Conservation (phyloP, 2,329 filamentous ascomycete genomes). For the Phyllosticta paracitricarpa region DNA sequence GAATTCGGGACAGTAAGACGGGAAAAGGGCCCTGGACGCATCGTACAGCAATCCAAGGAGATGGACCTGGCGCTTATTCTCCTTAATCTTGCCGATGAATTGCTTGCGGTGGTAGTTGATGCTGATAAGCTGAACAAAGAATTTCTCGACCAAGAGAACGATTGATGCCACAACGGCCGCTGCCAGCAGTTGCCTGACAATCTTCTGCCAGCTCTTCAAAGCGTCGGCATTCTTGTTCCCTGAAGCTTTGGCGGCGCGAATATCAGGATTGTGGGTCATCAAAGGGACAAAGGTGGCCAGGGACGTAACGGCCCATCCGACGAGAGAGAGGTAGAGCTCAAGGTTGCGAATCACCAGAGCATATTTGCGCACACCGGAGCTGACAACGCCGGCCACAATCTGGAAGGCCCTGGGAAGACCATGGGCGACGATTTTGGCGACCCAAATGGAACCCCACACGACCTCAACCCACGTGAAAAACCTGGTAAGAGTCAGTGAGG, state of each 20-base stretch:
- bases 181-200: constrained; percentile 54
- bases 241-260: not conserved
- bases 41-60: constrained; percentile 82
- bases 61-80: constrained; percentile 77
- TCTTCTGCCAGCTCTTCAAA: constrained; percentile 40
- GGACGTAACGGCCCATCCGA: constrained; percentile 50
- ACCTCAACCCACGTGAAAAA: constrained; percentile 58
- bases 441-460: constrained; percentile 54
- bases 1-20: constrained; percentile 86
- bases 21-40: constrained; percentile 78
- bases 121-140: constrained; percentile 71
- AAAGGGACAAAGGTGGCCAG: constrained; percentile 44
- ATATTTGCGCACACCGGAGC: constrained; percentile 55
- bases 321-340: constrained; percentile 51
- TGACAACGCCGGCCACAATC: constrained; percentile 52
- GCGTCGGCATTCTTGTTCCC: constrained; percentile 6
- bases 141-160: constrained; percentile 66
- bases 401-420: constrained; percentile 51
- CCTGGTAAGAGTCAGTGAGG: constrained; percentile 3
- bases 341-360: constrained; percentile 47
- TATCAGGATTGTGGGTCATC: constrained; percentile 27
- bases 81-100: constrained; percentile 72
- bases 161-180: constrained; percentile 58
- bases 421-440: constrained; percentile 49
- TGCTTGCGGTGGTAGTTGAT: constrained; percentile 80